Evolutionary conservation across 192 early-diverging fungal species (phyloP).

Genomic region (Diversispora epigaea): DNA sequence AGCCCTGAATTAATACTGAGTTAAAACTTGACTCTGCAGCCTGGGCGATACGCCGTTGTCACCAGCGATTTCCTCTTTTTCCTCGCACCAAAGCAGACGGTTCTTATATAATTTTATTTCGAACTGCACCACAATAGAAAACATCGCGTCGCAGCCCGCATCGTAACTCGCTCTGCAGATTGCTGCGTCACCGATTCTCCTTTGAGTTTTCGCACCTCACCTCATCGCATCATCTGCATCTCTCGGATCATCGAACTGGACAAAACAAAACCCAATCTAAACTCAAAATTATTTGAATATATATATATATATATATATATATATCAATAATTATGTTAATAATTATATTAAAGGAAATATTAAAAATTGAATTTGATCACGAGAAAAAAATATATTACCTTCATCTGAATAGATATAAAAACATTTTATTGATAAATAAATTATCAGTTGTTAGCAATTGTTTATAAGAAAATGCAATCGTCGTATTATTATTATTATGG

Average conservation of each 20-base stretch:
- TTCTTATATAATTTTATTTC: not conserved
- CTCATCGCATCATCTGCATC: conserved; percentile 23
- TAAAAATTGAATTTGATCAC: too few species aligned
- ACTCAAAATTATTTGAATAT: not conserved
- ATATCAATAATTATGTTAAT: not conserved
- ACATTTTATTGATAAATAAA: not conserved
- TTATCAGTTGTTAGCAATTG: not conserved
- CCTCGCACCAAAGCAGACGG: conserved; percentile 3
- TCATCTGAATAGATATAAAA: not conserved
- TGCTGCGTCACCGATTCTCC: conserved; percentile 8
- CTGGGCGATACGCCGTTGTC: conserved; percentile 2
- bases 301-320: not conserved
- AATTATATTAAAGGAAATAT: too few species aligned
- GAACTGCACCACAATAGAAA: not conserved
- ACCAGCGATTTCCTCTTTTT: not conserved
- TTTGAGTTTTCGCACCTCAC: conserved; percentile 20
- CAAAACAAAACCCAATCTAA: conserved; percentile 23
- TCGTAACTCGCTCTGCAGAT: not conserved
- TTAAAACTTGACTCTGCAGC: not conserved
- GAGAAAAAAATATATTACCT: conserved; percentile 4
- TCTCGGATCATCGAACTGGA: conserved; percentile 27
- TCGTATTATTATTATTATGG: not conserved
- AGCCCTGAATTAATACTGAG: conserved; percentile 24
- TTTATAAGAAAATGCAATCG: too few species aligned
- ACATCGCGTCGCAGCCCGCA: not conserved